Conservation (phyloP, 2,329 filamentous ascomycete species). For the Ambrosiella xylebori region DNA sequence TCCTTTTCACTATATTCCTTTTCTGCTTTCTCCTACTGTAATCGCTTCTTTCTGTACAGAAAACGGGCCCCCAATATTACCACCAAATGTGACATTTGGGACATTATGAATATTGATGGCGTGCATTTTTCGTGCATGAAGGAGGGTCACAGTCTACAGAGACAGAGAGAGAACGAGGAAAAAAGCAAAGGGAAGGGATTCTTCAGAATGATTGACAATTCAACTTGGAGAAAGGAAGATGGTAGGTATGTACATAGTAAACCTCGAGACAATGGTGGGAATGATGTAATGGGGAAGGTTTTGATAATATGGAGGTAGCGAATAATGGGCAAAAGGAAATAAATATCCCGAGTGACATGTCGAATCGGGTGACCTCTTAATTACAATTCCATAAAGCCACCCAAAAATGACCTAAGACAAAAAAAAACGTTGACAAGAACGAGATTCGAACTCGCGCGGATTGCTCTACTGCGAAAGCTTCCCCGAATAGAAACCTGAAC, state of each 20-base stretch:
- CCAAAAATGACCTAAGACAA: background rate
- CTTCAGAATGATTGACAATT: background rate
- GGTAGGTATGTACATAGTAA: no score
- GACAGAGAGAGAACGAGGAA: background rate
- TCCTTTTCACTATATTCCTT: background rate
- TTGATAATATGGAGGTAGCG: no score
- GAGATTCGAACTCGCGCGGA: constrained; percentile 15
- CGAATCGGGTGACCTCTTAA: no score
- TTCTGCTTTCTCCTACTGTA: background rate
- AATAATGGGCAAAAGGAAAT: no score
- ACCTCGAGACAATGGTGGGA: background rate
- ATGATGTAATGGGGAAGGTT: no score
- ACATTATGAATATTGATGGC: background rate
- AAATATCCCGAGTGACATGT: no score
- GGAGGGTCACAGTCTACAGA: background rate
- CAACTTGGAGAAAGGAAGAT: no score
- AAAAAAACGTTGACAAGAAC: constrained; percentile 18
- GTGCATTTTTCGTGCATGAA: background rate
- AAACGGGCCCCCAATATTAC: background rate
- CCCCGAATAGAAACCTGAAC: background rate
- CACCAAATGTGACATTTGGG: background rate
- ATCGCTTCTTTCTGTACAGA: background rate
- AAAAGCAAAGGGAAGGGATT: background rate
- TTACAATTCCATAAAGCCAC: background rate
- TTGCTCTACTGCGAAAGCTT: constrained; percentile 12